phyloP scores from a whole-genome alignment of 2,329 filamentous ascomycete species.

The Aspergillus pseudotamarii region DNA sequence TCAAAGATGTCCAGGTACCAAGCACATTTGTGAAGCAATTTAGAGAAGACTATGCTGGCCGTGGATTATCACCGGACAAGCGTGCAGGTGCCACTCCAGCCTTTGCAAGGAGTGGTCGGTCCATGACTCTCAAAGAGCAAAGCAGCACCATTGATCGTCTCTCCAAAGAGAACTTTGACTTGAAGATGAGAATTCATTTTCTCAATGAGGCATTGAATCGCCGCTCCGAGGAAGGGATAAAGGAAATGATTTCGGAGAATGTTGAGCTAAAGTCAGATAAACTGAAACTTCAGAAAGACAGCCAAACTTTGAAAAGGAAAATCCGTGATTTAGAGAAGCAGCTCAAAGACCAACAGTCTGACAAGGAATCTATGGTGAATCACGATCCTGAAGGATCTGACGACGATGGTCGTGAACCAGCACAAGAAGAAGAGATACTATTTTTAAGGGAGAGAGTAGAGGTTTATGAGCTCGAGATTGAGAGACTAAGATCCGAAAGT shows the following conservation, averaged over 20 bases:
- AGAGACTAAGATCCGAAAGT: slow-evolving; percentile 76
- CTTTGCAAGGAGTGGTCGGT: slow-evolving; percentile 62
- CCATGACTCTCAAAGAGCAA: slow-evolving; percentile 92
- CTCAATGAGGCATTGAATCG: slow-evolving; percentile 91
- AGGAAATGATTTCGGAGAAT: slow-evolving; percentile 97
- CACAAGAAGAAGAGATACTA: slow-evolving; percentile 80
- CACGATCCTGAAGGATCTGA: slow-evolving; percentile 47
- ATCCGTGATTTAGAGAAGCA: slow-evolving; percentile 86
- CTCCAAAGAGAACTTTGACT: slow-evolving; percentile 96
- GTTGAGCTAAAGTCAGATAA: slow-evolving; percentile 92
- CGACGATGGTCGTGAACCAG: slow-evolving; percentile 50
- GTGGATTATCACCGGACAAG: slow-evolving; percentile 64
- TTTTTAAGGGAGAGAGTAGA: slow-evolving; percentile 85
- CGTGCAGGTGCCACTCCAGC: slow-evolving; percentile 53
- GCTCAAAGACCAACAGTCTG: slow-evolving; percentile 58
- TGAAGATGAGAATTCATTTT: slow-evolving; percentile 97
- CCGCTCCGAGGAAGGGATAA: slow-evolving; percentile 91
- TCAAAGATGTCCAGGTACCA: slow-evolving; percentile 87
- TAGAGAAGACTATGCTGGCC: slow-evolving; percentile 66
- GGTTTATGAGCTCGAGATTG: slow-evolving; percentile 79
- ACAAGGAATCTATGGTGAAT: slow-evolving; percentile 48
- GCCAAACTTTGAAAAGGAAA: slow-evolving; percentile 76
- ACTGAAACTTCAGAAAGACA: slow-evolving; percentile 86
- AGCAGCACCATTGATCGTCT: slow-evolving; percentile 95
- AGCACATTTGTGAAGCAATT: slow-evolving; percentile 87